These are phyloP conservation scores for Fagopyrum tataricum DNA, from an alignment of 148 eudicot genomes.

Conservation along the genomic window DNA sequence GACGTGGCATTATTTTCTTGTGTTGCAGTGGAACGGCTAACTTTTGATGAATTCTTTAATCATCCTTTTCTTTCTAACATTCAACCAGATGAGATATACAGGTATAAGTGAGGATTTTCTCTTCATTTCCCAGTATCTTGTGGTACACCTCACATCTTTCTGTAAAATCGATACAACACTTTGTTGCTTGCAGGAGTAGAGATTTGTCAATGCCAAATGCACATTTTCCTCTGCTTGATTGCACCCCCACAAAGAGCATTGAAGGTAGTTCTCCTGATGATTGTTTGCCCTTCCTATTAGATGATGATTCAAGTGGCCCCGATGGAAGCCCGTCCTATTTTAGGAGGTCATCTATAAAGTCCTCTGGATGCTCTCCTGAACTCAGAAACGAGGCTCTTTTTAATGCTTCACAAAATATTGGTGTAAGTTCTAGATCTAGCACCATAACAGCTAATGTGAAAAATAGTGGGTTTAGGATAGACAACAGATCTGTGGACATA, in stretches of 20 bases:
- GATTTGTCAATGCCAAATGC: slow-evolving; percentile 32
- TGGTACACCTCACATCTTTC: not conserved
- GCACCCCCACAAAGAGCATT: slow-evolving; percentile 29
- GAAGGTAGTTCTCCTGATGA: slow-evolving; percentile 69
- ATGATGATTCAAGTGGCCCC: slow-evolving; percentile 69
- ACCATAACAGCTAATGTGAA: slow-evolving; percentile 26
- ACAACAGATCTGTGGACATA: slow-evolving; percentile 29
- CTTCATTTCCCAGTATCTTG: not conserved
- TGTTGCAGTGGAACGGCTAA: slow-evolving; percentile 75
- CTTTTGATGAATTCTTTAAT: slow-evolving; percentile 92
- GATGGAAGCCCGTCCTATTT: slow-evolving; percentile 66
- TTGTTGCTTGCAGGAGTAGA: slow-evolving; percentile 32
- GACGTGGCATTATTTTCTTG: slow-evolving; percentile 12
- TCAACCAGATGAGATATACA: slow-evolving; percentile 38
- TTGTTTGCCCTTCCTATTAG: slow-evolving; percentile 66
- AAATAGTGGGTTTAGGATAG: slow-evolving; percentile 36
- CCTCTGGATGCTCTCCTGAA: slow-evolving; percentile 61
- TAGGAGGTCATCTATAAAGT: slow-evolving; percentile 38
- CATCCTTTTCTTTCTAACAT: slow-evolving; percentile 65
- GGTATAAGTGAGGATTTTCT: slow-evolving; percentile 32
- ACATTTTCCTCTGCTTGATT: slow-evolving; percentile 26
- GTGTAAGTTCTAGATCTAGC: slow-evolving; percentile 29
- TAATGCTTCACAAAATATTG: slow-evolving; percentile 27
- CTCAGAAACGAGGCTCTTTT: slow-evolving; percentile 27
- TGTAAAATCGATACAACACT: slow-evolving; percentile 12